A percentile compares a stretch with the other conserved stretches of the same genome.
These are phyloP conservation scores for Cladophialophora psammophila DNA, from an alignment of 2,329 filamentous ascomycete genomes.

Conservation along the genomic window DNA sequence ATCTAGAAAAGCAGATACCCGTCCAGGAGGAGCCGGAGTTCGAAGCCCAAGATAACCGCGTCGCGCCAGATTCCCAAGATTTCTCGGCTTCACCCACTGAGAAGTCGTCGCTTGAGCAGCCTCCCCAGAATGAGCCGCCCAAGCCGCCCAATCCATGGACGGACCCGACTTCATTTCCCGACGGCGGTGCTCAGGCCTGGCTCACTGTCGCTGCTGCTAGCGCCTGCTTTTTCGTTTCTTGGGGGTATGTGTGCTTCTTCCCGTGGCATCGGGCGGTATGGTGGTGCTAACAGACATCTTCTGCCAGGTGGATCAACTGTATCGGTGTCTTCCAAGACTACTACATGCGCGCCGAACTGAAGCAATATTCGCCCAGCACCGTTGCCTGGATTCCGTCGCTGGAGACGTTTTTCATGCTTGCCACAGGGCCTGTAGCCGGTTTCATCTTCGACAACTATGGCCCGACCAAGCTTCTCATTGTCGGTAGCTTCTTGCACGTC, in stretches of 20 bases:
- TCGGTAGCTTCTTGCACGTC: conserved; percentile 62
- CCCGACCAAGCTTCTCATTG: conserved; percentile 61
- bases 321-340: conserved; percentile 66
- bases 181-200: conserved; percentile 66
- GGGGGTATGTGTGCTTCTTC: conserved; percentile 59
- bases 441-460: conserved; percentile 70
- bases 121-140: conserved; percentile 21
- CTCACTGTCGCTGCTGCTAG: conserved; percentile 61
- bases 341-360: conserved; percentile 61
- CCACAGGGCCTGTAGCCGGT: conserved; percentile 68
- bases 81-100: conserved; percentile 10
- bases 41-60: conserved; percentile 8
- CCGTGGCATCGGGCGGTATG: background rate
- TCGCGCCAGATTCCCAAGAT: conserved; percentile 6
- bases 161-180: conserved; percentile 63
- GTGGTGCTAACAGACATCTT: conserved; percentile 23
- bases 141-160: conserved; percentile 34
- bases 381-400: conserved; percentile 70
- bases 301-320: conserved; percentile 44
- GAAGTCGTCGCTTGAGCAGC: conserved; percentile 25
- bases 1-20: conserved; percentile 24
- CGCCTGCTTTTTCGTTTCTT: conserved; percentile 57
- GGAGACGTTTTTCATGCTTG: conserved; percentile 48
- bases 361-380: conserved; percentile 59
- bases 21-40: conserved; percentile 1